phyloP scores from a whole-genome alignment of 768 basidiomycete species.

The Termitomyces sp. region DNA sequence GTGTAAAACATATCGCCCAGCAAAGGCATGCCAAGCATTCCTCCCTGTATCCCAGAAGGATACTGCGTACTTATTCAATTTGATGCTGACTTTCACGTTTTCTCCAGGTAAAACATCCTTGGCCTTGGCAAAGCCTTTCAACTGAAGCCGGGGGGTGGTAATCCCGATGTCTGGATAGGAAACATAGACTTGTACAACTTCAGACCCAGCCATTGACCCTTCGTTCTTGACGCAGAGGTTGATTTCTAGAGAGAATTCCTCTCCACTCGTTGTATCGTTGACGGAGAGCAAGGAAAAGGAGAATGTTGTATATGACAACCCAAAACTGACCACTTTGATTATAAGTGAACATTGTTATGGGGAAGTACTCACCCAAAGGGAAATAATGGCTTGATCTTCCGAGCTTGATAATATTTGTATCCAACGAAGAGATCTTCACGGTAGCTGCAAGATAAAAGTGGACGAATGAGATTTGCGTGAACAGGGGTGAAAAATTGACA shows the following conservation, averaged over 20 bases:
- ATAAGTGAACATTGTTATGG: neutral
- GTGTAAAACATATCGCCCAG: constrained; percentile 44
- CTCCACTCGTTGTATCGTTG: constrained; percentile 20
- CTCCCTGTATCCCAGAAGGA: constrained; percentile 52
- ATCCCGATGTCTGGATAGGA: constrained; percentile 42
- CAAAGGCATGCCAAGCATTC: constrained; percentile 42
- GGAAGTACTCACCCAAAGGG: constrained; percentile 48
- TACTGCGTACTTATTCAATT: constrained; percentile 63
- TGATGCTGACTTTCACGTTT: constrained; percentile 32
- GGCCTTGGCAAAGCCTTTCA: constrained; percentile 64
- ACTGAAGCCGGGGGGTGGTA: constrained; percentile 51
- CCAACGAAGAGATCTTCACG: constrained; percentile 62
- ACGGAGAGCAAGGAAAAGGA: constrained; percentile 41
- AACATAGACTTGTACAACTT: constrained; percentile 65
- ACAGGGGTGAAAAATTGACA: constrained; percentile 4
- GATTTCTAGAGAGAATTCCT: constrained; percentile 30
- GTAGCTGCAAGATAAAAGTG: constrained; percentile 26
- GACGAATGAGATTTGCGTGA: neutral
- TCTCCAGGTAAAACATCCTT: constrained; percentile 42
- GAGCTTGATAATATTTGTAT: constrained; percentile 62
- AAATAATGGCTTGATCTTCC: constrained; percentile 50
- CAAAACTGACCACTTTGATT: constrained; percentile 38
- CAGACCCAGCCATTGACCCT: constrained; percentile 46
- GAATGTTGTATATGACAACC: constrained; percentile 75
- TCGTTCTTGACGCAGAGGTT: constrained; percentile 48